Conservation (phyloP, 169 alveolate species). For the Eimeria acervulina region DNA sequence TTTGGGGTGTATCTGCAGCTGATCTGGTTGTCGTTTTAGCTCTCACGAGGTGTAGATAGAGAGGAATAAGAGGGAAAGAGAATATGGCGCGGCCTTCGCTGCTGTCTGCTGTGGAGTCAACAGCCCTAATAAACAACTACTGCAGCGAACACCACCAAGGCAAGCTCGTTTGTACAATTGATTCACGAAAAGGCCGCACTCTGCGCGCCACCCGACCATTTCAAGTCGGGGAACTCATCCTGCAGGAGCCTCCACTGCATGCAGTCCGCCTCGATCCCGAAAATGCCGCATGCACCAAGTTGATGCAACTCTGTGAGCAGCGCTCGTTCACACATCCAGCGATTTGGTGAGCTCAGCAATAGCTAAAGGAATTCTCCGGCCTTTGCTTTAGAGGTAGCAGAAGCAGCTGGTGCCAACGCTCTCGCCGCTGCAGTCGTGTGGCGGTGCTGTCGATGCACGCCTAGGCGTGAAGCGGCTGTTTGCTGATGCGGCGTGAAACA, state of each 20-base stretch:
- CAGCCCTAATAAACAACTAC: slow-evolving; percentile 57
- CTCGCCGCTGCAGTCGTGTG: background rate
- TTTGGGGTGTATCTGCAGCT: background rate
- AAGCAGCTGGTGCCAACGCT: background rate
- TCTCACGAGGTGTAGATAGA: background rate
- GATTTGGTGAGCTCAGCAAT: slow-evolving; percentile 23
- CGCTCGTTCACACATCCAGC: slow-evolving; percentile 46
- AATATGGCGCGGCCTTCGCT: background rate
- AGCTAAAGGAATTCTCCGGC: background rate
- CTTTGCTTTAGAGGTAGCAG: background rate
- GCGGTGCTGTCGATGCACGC: no score
- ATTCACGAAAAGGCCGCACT: slow-evolving; percentile 59
- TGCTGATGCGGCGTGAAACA: background rate
- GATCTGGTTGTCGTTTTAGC: background rate
- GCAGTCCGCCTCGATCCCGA: slow-evolving; percentile 72
- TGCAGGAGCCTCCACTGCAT: slow-evolving; percentile 79
- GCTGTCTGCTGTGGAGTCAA: background rate
- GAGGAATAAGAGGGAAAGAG: background rate
- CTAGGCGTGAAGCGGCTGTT: no score
- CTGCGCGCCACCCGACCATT: background rate
- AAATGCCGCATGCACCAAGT: slow-evolving; percentile 5
- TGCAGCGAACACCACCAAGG: slow-evolving; percentile 57
- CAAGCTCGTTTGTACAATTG: slow-evolving; percentile 19
- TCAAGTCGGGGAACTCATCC: slow-evolving; percentile 28
- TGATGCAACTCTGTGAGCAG: slow-evolving; percentile 23